These are phyloP conservation scores for Arthrobotrys sphaeroides DNA, from an alignment of 2,329 filamentous ascomycete species.

Conservation along the genomic window DNA sequence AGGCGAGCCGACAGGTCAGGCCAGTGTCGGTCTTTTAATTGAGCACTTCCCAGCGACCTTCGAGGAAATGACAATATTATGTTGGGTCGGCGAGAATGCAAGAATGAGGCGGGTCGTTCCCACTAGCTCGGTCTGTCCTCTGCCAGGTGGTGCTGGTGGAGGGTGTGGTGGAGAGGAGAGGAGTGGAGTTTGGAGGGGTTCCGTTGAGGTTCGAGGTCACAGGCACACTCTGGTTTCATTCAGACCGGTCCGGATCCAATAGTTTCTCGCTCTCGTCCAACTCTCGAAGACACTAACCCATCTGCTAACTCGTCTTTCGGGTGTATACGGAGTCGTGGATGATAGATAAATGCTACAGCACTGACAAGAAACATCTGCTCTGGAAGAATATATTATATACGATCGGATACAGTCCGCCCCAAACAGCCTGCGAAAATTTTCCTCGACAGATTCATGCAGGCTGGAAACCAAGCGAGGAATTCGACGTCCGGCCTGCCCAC, in stretches of 20 bases:
- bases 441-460: constrained; percentile 21
- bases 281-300: too few relatives aligned
- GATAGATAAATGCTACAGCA: too few relatives aligned
- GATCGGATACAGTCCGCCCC: background rate
- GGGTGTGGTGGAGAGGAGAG: background rate
- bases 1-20: constrained; percentile 23
- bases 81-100: background rate
- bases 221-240: background rate
- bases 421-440: constrained; percentile 18
- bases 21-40: background rate
- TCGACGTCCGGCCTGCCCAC: constrained; percentile 13
- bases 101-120: background rate
- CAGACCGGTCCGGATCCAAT: constrained; percentile 9
- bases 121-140: background rate
- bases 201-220: background rate
- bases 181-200: constrained; percentile 16
- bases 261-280: too few relatives aligned
- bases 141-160: background rate
- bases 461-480: constrained; percentile 48
- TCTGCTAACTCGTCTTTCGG: too few relatives aligned
- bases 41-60: too few relatives aligned
- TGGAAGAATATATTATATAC: too few relatives aligned
- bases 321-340: too few relatives aligned
- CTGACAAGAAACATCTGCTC: too few relatives aligned
- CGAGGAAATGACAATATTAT: too few relatives aligned